Evolutionary conservation across 2,329 filamentous ascomycete species (phyloP).

Genomic region (Stemphylium lycopersici): DNA sequence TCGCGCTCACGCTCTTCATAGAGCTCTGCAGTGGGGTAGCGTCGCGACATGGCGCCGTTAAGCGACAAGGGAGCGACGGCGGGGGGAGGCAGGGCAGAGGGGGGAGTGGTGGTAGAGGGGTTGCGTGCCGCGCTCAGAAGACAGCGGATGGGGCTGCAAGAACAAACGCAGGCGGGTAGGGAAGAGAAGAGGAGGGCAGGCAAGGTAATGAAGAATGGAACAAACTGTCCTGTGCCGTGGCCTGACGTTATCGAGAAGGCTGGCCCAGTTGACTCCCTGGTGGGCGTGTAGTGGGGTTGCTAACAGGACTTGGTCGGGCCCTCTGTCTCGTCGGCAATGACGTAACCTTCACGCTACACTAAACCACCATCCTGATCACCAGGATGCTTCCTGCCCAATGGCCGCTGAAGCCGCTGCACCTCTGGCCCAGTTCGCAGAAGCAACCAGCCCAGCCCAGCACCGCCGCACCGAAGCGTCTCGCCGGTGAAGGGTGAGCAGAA

Average conservation of each 20-base stretch:
- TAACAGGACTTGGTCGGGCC: constrained; percentile 23
- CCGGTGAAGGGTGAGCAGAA: background rate
- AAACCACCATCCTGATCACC: constrained; percentile 17
- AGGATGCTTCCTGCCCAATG: constrained; percentile 20
- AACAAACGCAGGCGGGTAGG: constrained; percentile 5
- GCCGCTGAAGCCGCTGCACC: constrained; percentile 13
- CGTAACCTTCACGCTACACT: constrained; percentile 18
- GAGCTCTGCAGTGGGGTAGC: constrained; percentile 54
- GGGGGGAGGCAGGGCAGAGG: constrained; percentile 1
- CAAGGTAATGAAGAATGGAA: constrained; percentile 12
- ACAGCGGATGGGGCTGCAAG: constrained; percentile 9
- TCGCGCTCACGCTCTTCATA: constrained; percentile 59
- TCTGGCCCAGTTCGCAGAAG: constrained; percentile 16
- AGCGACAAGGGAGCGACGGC: constrained; percentile 22
- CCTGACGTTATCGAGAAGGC: constrained; percentile 35
- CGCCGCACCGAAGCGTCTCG: background rate
- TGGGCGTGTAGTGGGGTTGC: constrained; percentile 25
- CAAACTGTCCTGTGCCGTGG: constrained; percentile 16
- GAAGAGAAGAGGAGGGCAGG: constrained; percentile 8
- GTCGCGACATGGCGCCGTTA: constrained; percentile 40
- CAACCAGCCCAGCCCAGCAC: background rate
- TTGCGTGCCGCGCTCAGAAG: constrained; percentile 14
- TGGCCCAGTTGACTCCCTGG: constrained; percentile 26
- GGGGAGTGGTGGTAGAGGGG: background rate
- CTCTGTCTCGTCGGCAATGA: constrained; percentile 20